Evolutionary conservation across 1,284 basidiomycete genomes (phyloP).

Genomic region (Cutaneotrichosporon sp.): DNA sequence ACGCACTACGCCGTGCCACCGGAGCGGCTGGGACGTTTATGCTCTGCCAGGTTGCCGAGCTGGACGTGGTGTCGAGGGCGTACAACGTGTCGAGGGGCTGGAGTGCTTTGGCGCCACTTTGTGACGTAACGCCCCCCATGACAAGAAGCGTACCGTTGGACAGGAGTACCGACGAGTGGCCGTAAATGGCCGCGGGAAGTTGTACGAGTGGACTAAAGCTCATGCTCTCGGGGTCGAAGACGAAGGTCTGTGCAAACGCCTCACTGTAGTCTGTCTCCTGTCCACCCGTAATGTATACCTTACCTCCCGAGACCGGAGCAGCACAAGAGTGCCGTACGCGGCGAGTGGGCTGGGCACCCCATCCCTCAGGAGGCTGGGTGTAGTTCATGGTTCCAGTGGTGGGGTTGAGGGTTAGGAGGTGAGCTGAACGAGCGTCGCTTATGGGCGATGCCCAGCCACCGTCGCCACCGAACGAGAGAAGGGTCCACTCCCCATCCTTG

Average conservation of each 20-base stretch:
- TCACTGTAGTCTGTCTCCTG: constrained; percentile 73
- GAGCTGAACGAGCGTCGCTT: constrained; percentile 63
- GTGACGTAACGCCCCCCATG: constrained; percentile 67
- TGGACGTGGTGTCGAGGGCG: constrained; percentile 62
- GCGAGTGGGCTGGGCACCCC: constrained; percentile 67
- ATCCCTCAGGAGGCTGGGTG: constrained; percentile 57
- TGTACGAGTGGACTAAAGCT: constrained; percentile 61
- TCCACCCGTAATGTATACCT: constrained; percentile 70
- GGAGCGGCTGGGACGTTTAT: constrained; percentile 56
- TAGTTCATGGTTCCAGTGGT: constrained; percentile 14
- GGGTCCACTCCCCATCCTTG: constrained; percentile 40
- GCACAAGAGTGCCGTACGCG: constrained; percentile 68
- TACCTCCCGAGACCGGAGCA: constrained; percentile 54
- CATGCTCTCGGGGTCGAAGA: constrained; percentile 59
- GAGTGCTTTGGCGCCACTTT: constrained; percentile 44
- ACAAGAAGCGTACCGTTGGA: constrained; percentile 68
- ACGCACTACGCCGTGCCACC: constrained; percentile 65
- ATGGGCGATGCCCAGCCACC: constrained; percentile 58
- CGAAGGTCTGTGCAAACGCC: constrained; percentile 62
- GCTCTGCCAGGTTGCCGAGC: constrained; percentile 49
- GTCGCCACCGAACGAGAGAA: constrained; percentile 73
- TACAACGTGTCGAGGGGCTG: constrained; percentile 60
- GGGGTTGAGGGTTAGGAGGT: constrained; percentile 54
- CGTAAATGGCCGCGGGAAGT: constrained; percentile 66
- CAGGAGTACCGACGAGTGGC: constrained; percentile 68